Percentiles rank a stretch among this genome's conserved stretches.
phyloP scores from a whole-genome alignment of 2,329 filamentous ascomycete species.

The Epichloe bromicola region DNA sequence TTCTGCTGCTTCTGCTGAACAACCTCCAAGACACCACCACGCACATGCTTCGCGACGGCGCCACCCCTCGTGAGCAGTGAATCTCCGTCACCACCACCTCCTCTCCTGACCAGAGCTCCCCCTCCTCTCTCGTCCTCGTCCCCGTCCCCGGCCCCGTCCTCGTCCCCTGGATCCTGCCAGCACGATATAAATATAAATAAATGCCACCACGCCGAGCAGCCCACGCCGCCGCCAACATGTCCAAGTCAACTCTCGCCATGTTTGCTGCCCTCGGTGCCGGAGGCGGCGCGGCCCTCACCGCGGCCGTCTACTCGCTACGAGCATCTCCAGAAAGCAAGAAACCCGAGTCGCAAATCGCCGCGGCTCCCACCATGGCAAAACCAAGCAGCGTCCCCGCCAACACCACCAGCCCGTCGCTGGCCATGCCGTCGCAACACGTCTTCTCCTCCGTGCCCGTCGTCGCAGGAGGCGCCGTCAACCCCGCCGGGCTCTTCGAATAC shows the following conservation, averaged over 20 bases:
- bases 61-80: constrained; percentile 4
- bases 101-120: neutral
- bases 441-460: constrained; percentile 21
- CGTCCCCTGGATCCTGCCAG: neutral
- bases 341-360: constrained; percentile 8
- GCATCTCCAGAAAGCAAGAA: constrained; percentile 15
- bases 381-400: constrained; percentile 11
- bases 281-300: constrained; percentile 61
- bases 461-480: constrained; percentile 47
- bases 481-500: constrained; percentile 66
- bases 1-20: neutral
- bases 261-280: constrained; percentile 66
- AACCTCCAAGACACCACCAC: neutral
- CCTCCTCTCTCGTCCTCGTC: neutral
- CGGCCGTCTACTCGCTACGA: constrained; percentile 51
- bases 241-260: constrained; percentile 62
- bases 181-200: constrained; percentile 5
- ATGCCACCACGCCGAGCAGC: constrained; percentile 5
- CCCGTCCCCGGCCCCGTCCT: neutral
- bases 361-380: constrained; percentile 12
- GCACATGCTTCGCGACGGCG: constrained; percentile 1
- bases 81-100: neutral
- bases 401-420: constrained; percentile 13
- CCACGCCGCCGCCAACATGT: constrained; percentile 41
- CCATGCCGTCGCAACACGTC: constrained; percentile 47